Percentiles rank a stretch among this genome's conserved stretches.
phyloP scores from a whole-genome alignment of 148 eudicot genomes.

The Linanthus parryae region DNA sequence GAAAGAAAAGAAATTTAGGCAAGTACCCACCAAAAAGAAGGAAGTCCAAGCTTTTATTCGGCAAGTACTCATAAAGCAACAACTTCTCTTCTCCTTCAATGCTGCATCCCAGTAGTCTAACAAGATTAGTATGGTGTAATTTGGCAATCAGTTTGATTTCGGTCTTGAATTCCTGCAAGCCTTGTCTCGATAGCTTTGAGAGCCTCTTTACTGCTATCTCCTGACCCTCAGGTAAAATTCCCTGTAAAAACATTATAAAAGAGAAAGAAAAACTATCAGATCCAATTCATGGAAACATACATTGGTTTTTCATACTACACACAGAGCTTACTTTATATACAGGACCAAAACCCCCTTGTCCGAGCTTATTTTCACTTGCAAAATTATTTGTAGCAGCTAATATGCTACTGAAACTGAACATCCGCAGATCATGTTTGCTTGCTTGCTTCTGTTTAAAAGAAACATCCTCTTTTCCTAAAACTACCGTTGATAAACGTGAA shows the following conservation, averaged over 20 bases:
- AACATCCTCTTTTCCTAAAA: not conserved
- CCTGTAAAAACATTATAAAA: too few species aligned
- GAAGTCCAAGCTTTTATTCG: not conserved
- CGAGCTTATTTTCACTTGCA: conserved; percentile 30
- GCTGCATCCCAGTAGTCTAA: not conserved
- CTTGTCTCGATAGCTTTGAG: conserved; percentile 14
- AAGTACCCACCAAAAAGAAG: not conserved
- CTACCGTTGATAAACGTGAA: not conserved
- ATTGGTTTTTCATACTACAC: not conserved
- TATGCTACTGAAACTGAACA: conserved; percentile 21
- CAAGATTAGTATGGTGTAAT: not conserved
- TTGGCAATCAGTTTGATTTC: conserved; percentile 9
- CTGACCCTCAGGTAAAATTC: conserved; percentile 10
- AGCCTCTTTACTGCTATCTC: conserved; percentile 19
- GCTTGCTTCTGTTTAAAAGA: not conserved
- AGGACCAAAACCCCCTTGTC: conserved; percentile 48
- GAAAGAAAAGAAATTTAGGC: too few species aligned
- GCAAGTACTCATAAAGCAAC: not conserved
- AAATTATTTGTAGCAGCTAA: conserved; percentile 35
- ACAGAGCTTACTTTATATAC: conserved; percentile 33
- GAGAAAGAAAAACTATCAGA: not conserved
- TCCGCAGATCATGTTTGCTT: conserved; percentile 17
- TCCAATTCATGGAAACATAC: not conserved
- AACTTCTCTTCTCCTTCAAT: not conserved
- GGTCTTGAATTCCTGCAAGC: conserved; percentile 16